Evolutionary conservation across 768 basidiomycete species (phyloP).

Genomic region (Pholiota conissans): DNA sequence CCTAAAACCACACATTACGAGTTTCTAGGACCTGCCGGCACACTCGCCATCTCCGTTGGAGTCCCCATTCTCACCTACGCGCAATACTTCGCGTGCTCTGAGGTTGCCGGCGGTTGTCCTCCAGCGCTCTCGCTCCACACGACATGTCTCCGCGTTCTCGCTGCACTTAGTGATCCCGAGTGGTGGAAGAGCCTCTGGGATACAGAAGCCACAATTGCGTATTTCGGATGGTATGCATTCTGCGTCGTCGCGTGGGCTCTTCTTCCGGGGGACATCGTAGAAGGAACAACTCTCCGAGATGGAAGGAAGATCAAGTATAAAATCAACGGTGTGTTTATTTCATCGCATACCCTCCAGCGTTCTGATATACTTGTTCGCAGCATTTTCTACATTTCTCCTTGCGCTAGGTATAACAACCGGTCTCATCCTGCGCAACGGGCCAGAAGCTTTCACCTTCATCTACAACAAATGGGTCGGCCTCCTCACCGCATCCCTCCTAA

Average conservation of each 20-base stretch:
- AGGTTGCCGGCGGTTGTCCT: constrained; percentile 67
- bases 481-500: constrained; percentile 75
- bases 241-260: constrained; percentile 79
- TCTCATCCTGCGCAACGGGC: constrained; percentile 71
- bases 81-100: constrained; percentile 79
- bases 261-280: constrained; percentile 71
- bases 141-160: constrained; percentile 42
- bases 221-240: constrained; percentile 89
- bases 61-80: constrained; percentile 74
- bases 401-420: constrained; percentile 74
- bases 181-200: constrained; percentile 88
- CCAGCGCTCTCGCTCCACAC: constrained; percentile 39
- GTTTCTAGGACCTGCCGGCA: constrained; percentile 81
- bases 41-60: constrained; percentile 63
- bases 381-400: constrained; percentile 84
- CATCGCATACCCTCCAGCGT: neutral
- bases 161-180: constrained; percentile 43
- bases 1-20: constrained; percentile 75
- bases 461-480: constrained; percentile 94
- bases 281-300: constrained; percentile 70
- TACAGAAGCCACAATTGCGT: constrained; percentile 69
- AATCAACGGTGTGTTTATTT: constrained; percentile 74
- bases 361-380: constrained; percentile 40
- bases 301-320: constrained; percentile 84
- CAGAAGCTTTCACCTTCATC: constrained; percentile 81